Percentiles rank a stretch among this genome's conserved stretches.
Conservation (phyloP, 2,329 filamentous ascomycete genomes). For the Sarocladium kiliense region DNA sequence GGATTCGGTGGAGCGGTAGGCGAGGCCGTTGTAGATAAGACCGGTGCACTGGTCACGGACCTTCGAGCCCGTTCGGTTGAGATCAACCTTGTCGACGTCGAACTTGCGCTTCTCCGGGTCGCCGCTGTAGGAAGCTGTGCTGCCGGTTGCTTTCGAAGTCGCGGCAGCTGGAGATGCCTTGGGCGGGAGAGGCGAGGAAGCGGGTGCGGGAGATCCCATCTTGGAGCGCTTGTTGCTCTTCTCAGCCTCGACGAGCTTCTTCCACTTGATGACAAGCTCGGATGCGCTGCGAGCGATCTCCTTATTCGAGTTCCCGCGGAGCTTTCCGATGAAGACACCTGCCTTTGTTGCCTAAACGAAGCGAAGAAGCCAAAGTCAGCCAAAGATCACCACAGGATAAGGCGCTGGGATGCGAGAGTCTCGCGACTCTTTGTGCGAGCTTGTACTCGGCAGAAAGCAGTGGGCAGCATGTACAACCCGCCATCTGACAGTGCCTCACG, state of each 20-base stretch:
- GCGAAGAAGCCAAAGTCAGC: constrained; percentile 8
- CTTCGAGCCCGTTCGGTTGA: constrained; percentile 66
- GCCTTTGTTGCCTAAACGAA: constrained; percentile 69
- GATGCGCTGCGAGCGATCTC: constrained; percentile 72
- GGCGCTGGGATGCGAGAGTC: neutral
- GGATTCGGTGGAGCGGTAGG: constrained; percentile 64
- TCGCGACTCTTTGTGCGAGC: too few species aligned
- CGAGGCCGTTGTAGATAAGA: constrained; percentile 87
- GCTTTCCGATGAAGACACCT: constrained; percentile 82
- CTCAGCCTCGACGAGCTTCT: constrained; percentile 66
- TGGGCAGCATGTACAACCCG: neutral
- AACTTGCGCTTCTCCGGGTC: constrained; percentile 76
- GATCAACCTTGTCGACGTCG: constrained; percentile 75
- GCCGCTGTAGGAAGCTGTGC: constrained; percentile 35
- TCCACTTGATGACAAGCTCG: constrained; percentile 86
- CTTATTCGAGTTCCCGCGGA: constrained; percentile 71
- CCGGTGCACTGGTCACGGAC: constrained; percentile 82
- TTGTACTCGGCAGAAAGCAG: too few species aligned
- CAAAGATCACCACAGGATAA: neutral
- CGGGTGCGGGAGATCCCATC: constrained; percentile 34
- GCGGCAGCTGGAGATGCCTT: constrained; percentile 17
- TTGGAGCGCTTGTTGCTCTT: constrained; percentile 45
- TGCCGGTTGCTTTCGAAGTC: constrained; percentile 9
- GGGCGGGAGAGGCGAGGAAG: constrained; percentile 52
- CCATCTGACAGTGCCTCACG: too few species aligned